Evolutionary conservation across 345 rosid genomes (phyloP).

Genomic region (Diplotaxis tenuifolia): DNA sequence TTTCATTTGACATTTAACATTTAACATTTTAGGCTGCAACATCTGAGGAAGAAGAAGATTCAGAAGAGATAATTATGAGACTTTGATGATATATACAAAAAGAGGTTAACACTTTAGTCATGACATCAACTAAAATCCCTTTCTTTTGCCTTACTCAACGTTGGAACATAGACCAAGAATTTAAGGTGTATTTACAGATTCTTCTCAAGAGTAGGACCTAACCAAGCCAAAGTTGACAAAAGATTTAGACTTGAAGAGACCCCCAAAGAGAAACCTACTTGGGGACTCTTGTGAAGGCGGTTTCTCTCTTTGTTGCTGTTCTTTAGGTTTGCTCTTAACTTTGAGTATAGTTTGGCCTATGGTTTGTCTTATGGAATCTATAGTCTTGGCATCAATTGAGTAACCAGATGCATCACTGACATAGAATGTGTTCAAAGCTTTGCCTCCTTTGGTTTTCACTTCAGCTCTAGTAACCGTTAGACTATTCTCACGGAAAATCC

Average conservation of each 20-base stretch:
- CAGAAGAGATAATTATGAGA: slow-evolving; percentile 3
- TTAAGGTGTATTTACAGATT: slow-evolving; percentile 36
- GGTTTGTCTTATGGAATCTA: slow-evolving; percentile 68
- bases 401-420: slow-evolving; percentile 80
- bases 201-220: slow-evolving; percentile 63
- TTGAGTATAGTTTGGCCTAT: slow-evolving; percentile 83
- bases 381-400: slow-evolving; percentile 66
- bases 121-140: slow-evolving; percentile 4
- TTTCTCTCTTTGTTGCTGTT: slow-evolving; percentile 48
- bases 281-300: slow-evolving; percentile 62
- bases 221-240: slow-evolving; percentile 90
- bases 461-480: slow-evolving; percentile 84
- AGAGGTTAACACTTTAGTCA: slow-evolving; percentile 24
- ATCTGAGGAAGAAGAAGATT: background rate
- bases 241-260: slow-evolving; percentile 85
- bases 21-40: background rate
- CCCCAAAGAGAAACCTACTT: slow-evolving; percentile 76
- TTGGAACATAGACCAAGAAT: slow-evolving; percentile 33
- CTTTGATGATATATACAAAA: slow-evolving; percentile 24
- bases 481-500: slow-evolving; percentile 90
- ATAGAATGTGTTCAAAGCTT: slow-evolving; percentile 82
- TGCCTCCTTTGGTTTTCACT: slow-evolving; percentile 78
- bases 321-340: slow-evolving; percentile 66
- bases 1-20: background rate
- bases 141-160: slow-evolving; percentile 1